Conservation (phyloP, 306 rosid species). For the Fragaria iinumae region DNA sequence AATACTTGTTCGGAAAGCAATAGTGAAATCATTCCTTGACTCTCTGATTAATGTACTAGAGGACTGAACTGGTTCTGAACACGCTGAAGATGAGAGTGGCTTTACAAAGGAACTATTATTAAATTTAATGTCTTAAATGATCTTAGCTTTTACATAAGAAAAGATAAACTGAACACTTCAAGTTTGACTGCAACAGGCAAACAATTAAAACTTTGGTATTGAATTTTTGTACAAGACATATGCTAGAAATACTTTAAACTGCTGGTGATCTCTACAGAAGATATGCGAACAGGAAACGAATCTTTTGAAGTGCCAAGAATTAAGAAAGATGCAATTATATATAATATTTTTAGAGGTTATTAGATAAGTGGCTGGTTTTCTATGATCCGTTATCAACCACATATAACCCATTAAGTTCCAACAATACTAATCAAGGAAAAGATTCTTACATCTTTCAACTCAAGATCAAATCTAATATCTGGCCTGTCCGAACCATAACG, state of each 20-base stretch:
- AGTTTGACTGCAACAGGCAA: background rate
- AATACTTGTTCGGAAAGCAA: background rate
- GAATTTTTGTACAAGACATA: background rate
- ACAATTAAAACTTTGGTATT: background rate
- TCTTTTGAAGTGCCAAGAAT: background rate
- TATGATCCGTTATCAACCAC: background rate
- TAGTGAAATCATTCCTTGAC: background rate
- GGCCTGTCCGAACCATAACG: conserved; percentile 92
- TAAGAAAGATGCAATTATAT: background rate
- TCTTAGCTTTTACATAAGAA: background rate
- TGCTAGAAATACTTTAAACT: background rate
- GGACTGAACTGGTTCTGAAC: background rate
- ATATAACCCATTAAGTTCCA: background rate
- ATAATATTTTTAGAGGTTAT: too few relatives aligned
- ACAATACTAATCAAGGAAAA: conserved; percentile 24
- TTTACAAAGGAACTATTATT: too few relatives aligned
- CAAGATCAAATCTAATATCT: conserved; percentile 86
- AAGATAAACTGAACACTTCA: background rate
- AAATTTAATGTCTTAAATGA: too few relatives aligned
- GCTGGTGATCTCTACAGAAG: background rate
- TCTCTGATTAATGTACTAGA: background rate
- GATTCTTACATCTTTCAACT: conserved; percentile 73
- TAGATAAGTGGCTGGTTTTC: background rate
- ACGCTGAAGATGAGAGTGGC: too few relatives aligned
- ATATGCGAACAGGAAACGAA: background rate